These are phyloP conservation scores for Mentha longifolia DNA, from an alignment of 257 asterid genomes.

Conservation along the genomic window DNA sequence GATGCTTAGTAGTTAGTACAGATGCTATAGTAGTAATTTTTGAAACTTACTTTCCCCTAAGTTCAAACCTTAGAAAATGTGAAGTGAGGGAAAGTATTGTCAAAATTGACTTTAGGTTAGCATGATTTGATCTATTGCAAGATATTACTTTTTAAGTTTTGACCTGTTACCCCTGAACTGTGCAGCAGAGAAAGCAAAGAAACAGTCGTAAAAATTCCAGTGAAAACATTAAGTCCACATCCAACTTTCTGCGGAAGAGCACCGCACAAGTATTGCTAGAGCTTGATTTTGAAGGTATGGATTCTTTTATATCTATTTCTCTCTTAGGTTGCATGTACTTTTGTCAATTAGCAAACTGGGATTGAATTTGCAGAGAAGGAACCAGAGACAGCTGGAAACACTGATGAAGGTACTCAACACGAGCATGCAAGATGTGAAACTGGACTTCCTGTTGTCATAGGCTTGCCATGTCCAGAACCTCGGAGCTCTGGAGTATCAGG, in stretches of 20 bases:
- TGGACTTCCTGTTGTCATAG: constrained; percentile 54
- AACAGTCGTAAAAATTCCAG: constrained; percentile 27
- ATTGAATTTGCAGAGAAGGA: constrained; percentile 49
- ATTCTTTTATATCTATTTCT: background rate
- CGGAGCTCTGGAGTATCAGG: constrained; percentile 42
- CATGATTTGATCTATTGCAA: constrained; percentile 16
- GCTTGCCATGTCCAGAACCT: constrained; percentile 61
- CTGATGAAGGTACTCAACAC: constrained; percentile 44
- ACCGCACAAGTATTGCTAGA: constrained; percentile 32
- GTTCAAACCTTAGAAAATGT: background rate
- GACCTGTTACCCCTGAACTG: constrained; percentile 20
- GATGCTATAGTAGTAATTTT: background rate
- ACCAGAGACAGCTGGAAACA: constrained; percentile 39
- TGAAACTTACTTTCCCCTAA: background rate
- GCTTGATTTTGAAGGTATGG: constrained; percentile 41
- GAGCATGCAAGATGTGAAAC: constrained; percentile 34
- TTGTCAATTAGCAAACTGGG: constrained; percentile 29
- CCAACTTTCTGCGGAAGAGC: constrained; percentile 37
- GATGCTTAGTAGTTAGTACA: background rate
- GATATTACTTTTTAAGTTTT: constrained; percentile 14
- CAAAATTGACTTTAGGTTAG: background rate
- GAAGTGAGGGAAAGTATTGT: background rate
- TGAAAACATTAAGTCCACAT: constrained; percentile 27
- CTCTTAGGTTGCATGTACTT: background rate
- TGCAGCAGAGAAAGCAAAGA: constrained; percentile 57